These are phyloP conservation scores for Pestalotiopsis fici DNA, from an alignment of 2,329 filamentous ascomycete genomes.

Conservation along the genomic window DNA sequence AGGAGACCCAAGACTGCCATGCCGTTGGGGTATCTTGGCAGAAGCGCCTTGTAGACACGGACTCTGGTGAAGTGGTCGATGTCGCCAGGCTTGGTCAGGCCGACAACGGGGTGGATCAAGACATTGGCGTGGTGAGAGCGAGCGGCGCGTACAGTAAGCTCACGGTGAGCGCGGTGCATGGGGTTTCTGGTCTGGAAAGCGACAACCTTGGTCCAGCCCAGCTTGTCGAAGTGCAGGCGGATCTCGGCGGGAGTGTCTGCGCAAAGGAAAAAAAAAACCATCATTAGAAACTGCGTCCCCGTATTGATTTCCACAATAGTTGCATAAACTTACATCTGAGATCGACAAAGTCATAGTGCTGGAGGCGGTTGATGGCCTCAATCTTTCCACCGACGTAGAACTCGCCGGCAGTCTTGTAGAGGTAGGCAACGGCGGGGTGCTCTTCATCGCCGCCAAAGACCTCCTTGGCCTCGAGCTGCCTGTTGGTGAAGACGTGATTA, in stretches of 20 bases:
- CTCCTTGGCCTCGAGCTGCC: slow-evolving; percentile 84
- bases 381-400: slow-evolving; percentile 96
- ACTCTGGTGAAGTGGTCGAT: slow-evolving; percentile 99
- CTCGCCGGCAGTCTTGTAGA: slow-evolving; percentile 78
- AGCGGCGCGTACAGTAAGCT: slow-evolving; percentile 95
- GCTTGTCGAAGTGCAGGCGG: slow-evolving; percentile 97
- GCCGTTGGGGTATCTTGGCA: slow-evolving; percentile 96
- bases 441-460: slow-evolving; percentile 92
- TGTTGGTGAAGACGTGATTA: slow-evolving; percentile 35
- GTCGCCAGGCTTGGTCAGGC: slow-evolving; percentile 97
- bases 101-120: slow-evolving; percentile 97
- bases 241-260: slow-evolving; percentile 95
- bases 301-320: background rate
- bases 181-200: slow-evolving; percentile 99
- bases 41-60: slow-evolving; percentile 94
- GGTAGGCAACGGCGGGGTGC: slow-evolving; percentile 90
- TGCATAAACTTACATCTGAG: slow-evolving; percentile 71
- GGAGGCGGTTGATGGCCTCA: slow-evolving; percentile 89
- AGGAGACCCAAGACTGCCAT: slow-evolving; percentile 97
- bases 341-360: slow-evolving; percentile 99
- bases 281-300: background rate
- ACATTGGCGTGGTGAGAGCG: slow-evolving; percentile 97
- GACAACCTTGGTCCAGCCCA: slow-evolving; percentile 96
- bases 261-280: background rate
- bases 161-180: slow-evolving; percentile 98